Conservation (phyloP, 345 rosid genomes). For the Psidium guajava region DNA sequence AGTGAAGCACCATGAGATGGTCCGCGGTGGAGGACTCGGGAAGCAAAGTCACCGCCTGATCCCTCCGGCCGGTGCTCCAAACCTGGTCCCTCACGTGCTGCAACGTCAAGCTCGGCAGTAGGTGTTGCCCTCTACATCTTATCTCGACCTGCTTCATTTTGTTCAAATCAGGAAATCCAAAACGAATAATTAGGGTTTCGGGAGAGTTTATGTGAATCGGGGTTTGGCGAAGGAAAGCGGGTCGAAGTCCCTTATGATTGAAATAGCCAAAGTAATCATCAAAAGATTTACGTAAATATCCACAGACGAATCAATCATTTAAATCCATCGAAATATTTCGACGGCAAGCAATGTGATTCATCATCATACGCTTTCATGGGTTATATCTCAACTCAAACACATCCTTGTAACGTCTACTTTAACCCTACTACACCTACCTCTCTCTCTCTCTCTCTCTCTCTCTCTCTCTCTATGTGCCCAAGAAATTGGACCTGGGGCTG, state of each 20-base stretch:
- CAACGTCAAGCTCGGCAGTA: constrained; percentile 65
- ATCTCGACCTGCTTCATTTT: constrained; percentile 65
- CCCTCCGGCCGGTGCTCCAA: constrained; percentile 55
- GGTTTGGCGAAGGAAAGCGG: neutral
- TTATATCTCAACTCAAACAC: neutral
- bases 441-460: neutral
- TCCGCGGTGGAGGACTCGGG: constrained; percentile 48
- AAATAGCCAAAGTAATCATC: neutral
- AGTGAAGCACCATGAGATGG: constrained; percentile 86
- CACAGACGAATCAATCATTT: neutral
- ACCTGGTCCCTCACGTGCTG: constrained; percentile 87
- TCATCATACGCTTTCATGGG: neutral
- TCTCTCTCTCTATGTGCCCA: neutral
- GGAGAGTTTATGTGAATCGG: neutral
- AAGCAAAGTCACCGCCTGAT: constrained; percentile 32
- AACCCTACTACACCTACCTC: neutral
- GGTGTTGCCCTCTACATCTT: constrained; percentile 83
- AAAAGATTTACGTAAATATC: neutral
- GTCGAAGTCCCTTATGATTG: neutral
- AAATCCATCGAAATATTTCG: neutral
- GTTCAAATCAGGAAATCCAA: neutral
- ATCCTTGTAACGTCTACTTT: neutral
- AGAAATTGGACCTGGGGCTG: constrained; percentile 1
- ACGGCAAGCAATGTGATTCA: neutral
- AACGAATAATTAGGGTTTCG: neutral